phyloP scores from a whole-genome alignment of 1,284 basidiomycete genomes.

The Lignosus rhinocerotis region DNA sequence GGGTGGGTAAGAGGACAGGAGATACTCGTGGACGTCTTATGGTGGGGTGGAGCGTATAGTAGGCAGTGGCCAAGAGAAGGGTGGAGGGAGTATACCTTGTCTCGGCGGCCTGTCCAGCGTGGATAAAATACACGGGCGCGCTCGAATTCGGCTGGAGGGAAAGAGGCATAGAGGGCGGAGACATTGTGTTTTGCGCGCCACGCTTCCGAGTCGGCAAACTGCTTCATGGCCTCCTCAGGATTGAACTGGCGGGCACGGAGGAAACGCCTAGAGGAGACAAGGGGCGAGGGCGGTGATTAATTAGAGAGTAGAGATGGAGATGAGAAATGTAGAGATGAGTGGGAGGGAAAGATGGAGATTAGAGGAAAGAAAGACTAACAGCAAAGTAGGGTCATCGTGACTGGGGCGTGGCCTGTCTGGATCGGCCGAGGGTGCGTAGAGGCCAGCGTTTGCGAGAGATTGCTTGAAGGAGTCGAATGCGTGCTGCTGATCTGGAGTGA shows the following conservation, averaged over 20 bases:
- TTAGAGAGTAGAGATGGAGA: not conserved
- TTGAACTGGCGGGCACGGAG: slow-evolving; percentile 72
- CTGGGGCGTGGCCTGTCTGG: slow-evolving; percentile 39
- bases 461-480: slow-evolving; percentile 54
- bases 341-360: no score
- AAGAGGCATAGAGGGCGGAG: slow-evolving; percentile 58
- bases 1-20: not conserved
- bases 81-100: slow-evolving; percentile 47
- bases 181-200: slow-evolving; percentile 69
- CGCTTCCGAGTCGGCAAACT: slow-evolving; percentile 62
- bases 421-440: slow-evolving; percentile 45
- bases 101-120: slow-evolving; percentile 75
- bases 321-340: no score
- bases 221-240: slow-evolving; percentile 60
- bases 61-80: not conserved
- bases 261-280: slow-evolving; percentile 57
- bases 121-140: slow-evolving; percentile 66
- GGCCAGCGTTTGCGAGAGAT: slow-evolving; percentile 44
- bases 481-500: slow-evolving; percentile 47
- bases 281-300: not conserved
- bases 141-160: slow-evolving; percentile 62
- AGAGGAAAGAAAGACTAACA: slow-evolving; percentile 46
- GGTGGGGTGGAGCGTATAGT: not conserved
- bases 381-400: slow-evolving; percentile 65
- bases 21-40: not conserved